phyloP scores from a whole-genome alignment of 2,329 filamentous ascomycete genomes.

The Calycina herbarum region DNA sequence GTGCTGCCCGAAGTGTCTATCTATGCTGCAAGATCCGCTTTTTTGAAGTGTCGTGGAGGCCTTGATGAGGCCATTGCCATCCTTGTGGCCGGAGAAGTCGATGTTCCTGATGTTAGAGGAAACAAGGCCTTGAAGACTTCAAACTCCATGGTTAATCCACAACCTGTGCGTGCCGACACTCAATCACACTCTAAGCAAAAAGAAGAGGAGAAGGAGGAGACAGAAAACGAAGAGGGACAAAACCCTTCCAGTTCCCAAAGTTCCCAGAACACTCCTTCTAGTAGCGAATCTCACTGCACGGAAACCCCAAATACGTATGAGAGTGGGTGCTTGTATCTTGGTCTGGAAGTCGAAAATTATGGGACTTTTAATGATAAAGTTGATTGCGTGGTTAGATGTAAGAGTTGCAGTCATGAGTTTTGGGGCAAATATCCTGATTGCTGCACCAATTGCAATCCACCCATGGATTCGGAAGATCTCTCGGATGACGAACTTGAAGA shows the following conservation, averaged over 20 bases:
- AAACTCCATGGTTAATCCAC: not conserved
- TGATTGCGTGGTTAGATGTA: constrained; percentile 29
- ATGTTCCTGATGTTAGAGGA: no score
- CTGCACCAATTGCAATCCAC: constrained; percentile 25
- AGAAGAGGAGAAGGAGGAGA: not conserved
- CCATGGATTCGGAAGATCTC: not conserved
- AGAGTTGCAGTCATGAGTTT: constrained; percentile 29
- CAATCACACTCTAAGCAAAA: not conserved
- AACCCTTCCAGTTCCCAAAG: constrained; percentile 4
- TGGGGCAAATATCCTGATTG: constrained; percentile 22
- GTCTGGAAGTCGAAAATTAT: not conserved
- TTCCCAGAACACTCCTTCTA: not conserved
- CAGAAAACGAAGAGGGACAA: not conserved
- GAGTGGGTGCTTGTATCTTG: not conserved
- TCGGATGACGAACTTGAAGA: not conserved
- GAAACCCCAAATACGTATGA: not conserved
- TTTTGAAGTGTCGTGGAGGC: constrained; percentile 52
- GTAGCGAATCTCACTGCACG: not conserved
- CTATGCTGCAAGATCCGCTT: constrained; percentile 48
- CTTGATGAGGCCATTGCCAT: constrained; percentile 54
- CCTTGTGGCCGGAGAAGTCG: constrained; percentile 36
- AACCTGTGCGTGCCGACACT: not conserved
- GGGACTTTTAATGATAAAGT: not conserved
- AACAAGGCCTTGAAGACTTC: not conserved
- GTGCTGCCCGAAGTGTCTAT: constrained; percentile 50